Conservation (phyloP, 1,284 basidiomycete species). For the Ceratobasidium sp. region DNA sequence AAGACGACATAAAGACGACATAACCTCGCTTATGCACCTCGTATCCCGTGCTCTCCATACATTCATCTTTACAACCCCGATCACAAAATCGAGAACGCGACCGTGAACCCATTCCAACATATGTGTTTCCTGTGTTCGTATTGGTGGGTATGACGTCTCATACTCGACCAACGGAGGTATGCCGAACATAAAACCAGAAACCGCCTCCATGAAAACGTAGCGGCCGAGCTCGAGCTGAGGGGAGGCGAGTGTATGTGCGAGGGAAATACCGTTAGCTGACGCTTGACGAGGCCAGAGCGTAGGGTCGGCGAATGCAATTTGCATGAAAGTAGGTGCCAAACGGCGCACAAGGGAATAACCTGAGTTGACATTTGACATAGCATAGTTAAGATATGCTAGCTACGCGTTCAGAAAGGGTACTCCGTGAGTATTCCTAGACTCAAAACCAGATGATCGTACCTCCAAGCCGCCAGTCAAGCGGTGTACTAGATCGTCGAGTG, state of each 20-base stretch:
- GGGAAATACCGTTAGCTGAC: neutral
- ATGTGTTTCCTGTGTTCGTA: neutral
- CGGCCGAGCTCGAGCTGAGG: conserved; percentile 13
- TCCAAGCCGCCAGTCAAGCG: neutral
- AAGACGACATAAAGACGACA: neutral
- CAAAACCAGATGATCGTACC: neutral
- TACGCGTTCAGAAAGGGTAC: neutral
- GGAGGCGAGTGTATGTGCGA: conserved; percentile 15
- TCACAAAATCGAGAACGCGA: neutral
- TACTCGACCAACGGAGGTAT: conserved; percentile 29
- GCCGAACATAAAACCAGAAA: conserved; percentile 22
- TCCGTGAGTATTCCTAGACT: neutral
- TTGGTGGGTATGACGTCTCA: conserved; percentile 5
- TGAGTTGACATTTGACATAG: neutral
- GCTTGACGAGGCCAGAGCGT: conserved; percentile 7
- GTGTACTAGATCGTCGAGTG: conserved; percentile 6
- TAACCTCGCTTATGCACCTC: neutral
- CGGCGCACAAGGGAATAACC: neutral
- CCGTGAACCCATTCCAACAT: conserved; percentile 31
- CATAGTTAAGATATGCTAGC: neutral
- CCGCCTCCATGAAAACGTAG: conserved; percentile 33
- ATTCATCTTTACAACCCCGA: conserved; percentile 17
- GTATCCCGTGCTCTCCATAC: conserved; percentile 19
- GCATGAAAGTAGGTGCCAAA: conserved; percentile 14
- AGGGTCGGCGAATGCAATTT: conserved; percentile 11